A percentile compares a stretch with the other conserved stretches of the same genome.
Evolutionary conservation across 192 early-diverging fungal species (phyloP).

Genomic region (Phlyctochytrium planicorne): DNA sequence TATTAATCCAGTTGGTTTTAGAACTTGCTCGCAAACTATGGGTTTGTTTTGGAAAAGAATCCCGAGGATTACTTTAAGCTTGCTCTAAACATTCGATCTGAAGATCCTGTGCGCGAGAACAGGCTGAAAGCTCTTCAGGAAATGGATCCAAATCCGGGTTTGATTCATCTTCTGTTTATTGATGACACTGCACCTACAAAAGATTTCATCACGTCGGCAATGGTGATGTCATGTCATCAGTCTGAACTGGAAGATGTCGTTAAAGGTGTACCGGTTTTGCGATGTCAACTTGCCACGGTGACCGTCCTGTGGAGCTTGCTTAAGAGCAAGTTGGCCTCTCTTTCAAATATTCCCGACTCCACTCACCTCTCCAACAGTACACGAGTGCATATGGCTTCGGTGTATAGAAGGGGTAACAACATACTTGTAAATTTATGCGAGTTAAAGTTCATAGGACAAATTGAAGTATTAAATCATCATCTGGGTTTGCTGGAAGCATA

Average conservation of each 20-base stretch:
- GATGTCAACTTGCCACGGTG: background rate
- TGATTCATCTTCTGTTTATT: slow-evolving; percentile 40
- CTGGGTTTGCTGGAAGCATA: background rate
- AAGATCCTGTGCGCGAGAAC: slow-evolving; percentile 30
- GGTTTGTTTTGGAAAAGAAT: slow-evolving; percentile 48
- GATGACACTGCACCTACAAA: slow-evolving; percentile 26
- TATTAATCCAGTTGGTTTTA: background rate
- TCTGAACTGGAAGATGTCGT: background rate
- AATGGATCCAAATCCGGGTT: background rate
- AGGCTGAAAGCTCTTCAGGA: slow-evolving; percentile 6
- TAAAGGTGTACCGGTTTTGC: background rate
- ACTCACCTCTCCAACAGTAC: background rate
- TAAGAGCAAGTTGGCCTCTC: background rate
- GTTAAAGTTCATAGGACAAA: background rate
- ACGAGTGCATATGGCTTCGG: background rate
- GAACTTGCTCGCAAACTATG: slow-evolving; percentile 51
- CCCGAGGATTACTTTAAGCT: slow-evolving; percentile 52
- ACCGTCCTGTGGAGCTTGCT: background rate
- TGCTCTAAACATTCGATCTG: slow-evolving; percentile 30
- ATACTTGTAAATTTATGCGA: background rate
- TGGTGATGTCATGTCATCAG: slow-evolving; percentile 18
- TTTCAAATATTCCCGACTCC: background rate
- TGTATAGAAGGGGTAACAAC: background rate
- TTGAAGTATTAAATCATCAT: slow-evolving; percentile 11
- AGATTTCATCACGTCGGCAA: slow-evolving; percentile 27